Conservation (phyloP, 805 yeast species). For the Metschnikowia bowlesiae region DNA sequence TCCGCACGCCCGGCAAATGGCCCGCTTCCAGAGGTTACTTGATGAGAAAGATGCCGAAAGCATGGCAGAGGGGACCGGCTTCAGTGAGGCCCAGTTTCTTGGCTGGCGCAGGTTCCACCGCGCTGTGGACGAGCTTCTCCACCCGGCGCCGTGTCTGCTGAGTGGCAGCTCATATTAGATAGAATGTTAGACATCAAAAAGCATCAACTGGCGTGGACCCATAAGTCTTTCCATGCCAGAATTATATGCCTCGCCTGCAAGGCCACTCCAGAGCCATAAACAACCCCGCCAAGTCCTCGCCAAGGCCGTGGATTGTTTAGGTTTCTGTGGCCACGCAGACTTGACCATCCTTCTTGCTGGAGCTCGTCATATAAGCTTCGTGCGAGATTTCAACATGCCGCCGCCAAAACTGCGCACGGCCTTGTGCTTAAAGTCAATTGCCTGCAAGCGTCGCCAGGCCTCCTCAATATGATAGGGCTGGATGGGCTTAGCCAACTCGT, state of each 20-base stretch:
- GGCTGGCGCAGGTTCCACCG: constrained; percentile 35
- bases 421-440: constrained; percentile 49
- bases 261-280: not conserved
- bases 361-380: constrained; percentile 44
- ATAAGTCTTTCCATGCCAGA: not conserved
- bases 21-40: constrained; percentile 26
- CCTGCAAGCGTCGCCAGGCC: constrained; percentile 81
- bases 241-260: not conserved
- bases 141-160: constrained; percentile 6
- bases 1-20: constrained; percentile 33
- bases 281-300: too few species aligned
- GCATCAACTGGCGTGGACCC: not conserved
- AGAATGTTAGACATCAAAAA: not conserved
- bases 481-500: constrained; percentile 73
- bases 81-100: constrained; percentile 25
- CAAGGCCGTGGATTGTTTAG: too few species aligned
- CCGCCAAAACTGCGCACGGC: constrained; percentile 72
- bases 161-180: too few species aligned
- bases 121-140: constrained; percentile 12
- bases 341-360: too few species aligned
- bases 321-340: too few species aligned
- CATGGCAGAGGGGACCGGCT: constrained; percentile 5
- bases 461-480: constrained; percentile 78
- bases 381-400: constrained; percentile 51
- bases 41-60: constrained; percentile 19